These are phyloP conservation scores for Picea sitchensis DNA, from an alignment of 75 land plant species.

Conservation along the genomic window DNA sequence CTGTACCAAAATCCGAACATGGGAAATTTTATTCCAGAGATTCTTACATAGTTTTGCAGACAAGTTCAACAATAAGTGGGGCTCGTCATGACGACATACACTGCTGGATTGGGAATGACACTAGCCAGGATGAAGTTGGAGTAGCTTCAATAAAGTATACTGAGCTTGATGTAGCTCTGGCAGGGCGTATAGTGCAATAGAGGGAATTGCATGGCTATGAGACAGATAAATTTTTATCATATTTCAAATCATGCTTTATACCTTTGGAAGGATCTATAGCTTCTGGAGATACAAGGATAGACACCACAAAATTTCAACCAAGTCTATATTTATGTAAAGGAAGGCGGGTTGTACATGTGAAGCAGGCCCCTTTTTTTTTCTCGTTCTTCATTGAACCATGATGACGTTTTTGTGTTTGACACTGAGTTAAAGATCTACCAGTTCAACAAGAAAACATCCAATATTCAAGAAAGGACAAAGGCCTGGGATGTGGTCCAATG, in stretches of 20 bases:
- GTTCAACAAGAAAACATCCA: slow-evolving; percentile 25
- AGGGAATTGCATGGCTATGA: slow-evolving; percentile 28
- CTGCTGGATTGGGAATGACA: slow-evolving; percentile 32
- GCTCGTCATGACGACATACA: too few relatives aligned
- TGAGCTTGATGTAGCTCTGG: too few relatives aligned
- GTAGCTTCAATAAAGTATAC: slow-evolving; percentile 16
- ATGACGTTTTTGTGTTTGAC: too few relatives aligned
- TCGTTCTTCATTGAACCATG: too few relatives aligned
- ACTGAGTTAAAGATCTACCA: too few relatives aligned
- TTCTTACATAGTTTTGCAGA: slow-evolving; percentile 19
- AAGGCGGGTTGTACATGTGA: slow-evolving; percentile 17
- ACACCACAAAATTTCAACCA: slow-evolving; percentile 18
- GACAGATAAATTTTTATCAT: slow-evolving; percentile 24
- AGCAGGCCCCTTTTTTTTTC: too few relatives aligned
- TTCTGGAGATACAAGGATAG: slow-evolving; percentile 23
- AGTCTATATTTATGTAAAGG: slow-evolving; percentile 41
- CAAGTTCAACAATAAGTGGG: too few relatives aligned
- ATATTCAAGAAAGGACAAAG: slow-evolving; percentile 81
- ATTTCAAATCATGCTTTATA: slow-evolving; percentile 27
- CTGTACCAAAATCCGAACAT: slow-evolving; percentile 25
- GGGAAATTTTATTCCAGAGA: slow-evolving; percentile 34
- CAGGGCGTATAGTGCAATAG: slow-evolving; percentile 24
- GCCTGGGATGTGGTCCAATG: slow-evolving; percentile 86
- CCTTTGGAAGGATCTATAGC: slow-evolving; percentile 32
- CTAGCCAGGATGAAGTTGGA: slow-evolving; percentile 25